phyloP scores from a whole-genome alignment of 495 filamentous ascomycete genomes.

The Hapsidospora chrysogenum region DNA sequence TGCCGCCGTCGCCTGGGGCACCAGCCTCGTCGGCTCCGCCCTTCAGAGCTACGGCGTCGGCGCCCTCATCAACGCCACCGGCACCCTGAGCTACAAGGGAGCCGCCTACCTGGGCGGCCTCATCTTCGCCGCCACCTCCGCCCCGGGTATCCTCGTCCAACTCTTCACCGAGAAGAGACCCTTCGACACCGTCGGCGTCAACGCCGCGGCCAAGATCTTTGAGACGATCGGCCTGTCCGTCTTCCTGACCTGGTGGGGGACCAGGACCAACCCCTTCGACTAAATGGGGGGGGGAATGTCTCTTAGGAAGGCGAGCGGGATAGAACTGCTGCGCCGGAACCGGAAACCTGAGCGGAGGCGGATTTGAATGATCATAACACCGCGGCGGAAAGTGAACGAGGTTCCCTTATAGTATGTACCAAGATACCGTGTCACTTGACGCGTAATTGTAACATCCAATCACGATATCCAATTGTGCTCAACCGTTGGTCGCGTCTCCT shows the following conservation, averaged over 20 bases:
- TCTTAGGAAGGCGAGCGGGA: too few species aligned
- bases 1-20: constrained; percentile 80
- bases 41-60: constrained; percentile 90
- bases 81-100: constrained; percentile 88
- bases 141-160: constrained; percentile 75
- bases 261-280: constrained; percentile 71
- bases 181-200: constrained; percentile 75
- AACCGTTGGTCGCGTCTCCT: too few species aligned
- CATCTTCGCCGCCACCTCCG: constrained; percentile 80
- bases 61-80: constrained; percentile 88
- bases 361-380: neutral
- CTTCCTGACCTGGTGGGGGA: constrained; percentile 96
- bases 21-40: constrained; percentile 72
- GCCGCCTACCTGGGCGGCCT: constrained; percentile 83
- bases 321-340: too few species aligned
- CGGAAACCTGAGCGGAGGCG: too few species aligned
- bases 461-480: too few species aligned
- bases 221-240: constrained; percentile 86
- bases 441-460: neutral
- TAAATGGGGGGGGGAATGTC: constrained; percentile 10
- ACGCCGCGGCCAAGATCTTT: constrained; percentile 62
- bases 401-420: neutral
- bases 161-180: constrained; percentile 82
- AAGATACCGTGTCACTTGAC: neutral
- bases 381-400: too few species aligned